A percentile compares a stretch with the other conserved stretches of the same genome.
Evolutionary conservation across 2,329 filamentous ascomycete species (phyloP).

Genomic region (Fusarium continuum): DNA sequence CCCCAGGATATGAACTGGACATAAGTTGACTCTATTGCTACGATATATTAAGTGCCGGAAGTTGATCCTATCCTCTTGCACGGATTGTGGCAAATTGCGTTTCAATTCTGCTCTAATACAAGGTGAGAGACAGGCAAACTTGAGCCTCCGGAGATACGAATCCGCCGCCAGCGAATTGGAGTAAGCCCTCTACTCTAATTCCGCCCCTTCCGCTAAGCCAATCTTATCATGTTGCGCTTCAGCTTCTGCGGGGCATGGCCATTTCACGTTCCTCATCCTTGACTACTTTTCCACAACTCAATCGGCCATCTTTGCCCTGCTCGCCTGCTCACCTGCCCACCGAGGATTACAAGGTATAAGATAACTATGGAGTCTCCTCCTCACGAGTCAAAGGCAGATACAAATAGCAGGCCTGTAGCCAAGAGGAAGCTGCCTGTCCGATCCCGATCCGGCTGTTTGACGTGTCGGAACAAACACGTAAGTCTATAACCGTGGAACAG

Average conservation of each 20-base stretch:
- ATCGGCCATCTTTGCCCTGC: not conserved
- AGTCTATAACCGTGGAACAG: not conserved
- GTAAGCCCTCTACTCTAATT: not conserved
- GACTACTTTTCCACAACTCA: not conserved
- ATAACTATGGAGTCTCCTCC: not conserved
- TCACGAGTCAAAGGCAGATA: not conserved
- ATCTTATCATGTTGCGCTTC: not conserved
- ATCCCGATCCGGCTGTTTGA: slow-evolving; percentile 30
- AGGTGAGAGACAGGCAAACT: not conserved
- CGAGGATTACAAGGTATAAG: not conserved
- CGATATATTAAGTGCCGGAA: not conserved
- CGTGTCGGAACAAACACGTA: slow-evolving; percentile 31
- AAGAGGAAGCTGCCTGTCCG: slow-evolving; percentile 21
- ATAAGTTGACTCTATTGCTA: not conserved
- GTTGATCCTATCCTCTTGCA: no score
- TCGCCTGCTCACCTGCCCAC: not conserved
- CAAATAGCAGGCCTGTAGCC: not conserved
- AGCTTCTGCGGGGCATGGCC: slow-evolving; percentile 30
- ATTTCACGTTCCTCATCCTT: slow-evolving; percentile 1
- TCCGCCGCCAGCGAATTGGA: not conserved
- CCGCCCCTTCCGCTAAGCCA: slow-evolving; percentile 18
- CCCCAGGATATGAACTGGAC: not conserved
- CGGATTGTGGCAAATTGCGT: not conserved
- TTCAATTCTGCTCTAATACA: not conserved
- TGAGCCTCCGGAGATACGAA: not conserved